phyloP scores from a whole-genome alignment of 139 green algal genomes.

The Coccomyxa sp. region DNA sequence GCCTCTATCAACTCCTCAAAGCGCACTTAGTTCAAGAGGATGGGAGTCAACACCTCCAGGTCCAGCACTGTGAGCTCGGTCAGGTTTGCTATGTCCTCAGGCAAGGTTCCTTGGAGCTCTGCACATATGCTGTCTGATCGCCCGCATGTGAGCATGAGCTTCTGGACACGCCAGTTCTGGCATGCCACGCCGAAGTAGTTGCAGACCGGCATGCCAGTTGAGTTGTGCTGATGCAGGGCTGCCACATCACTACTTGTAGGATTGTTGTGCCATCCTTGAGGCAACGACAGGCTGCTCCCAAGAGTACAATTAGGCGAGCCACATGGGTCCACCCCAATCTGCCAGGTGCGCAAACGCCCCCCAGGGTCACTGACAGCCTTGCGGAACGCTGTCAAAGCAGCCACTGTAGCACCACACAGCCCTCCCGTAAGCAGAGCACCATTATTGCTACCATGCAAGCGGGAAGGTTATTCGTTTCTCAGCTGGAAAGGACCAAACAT shows the following conservation, averaged over 20 bases:
- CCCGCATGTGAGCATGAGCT: neutral
- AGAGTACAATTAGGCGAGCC: neutral
- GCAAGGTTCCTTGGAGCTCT: neutral
- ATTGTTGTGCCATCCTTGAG: neutral
- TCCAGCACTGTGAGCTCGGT: neutral
- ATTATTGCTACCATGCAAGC: neutral
- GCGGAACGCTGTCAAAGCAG: neutral
- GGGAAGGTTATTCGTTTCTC: neutral
- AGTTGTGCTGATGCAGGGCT: neutral
- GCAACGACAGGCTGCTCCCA: neutral
- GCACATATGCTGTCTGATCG: neutral
- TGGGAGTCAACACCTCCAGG: neutral
- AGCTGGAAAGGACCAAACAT: neutral
- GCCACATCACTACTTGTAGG: neutral
- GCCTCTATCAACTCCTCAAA: neutral
- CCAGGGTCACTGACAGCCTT: neutral
- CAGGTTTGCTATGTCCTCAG: neutral
- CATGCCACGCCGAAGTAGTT: neutral
- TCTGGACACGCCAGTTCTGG: neutral
- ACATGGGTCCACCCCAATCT: neutral
- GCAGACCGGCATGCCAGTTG: neutral
- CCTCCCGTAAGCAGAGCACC: neutral
- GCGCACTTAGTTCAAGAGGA: neutral
- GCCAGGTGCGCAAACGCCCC: neutral
- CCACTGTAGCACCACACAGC: neutral